These are phyloP conservation scores for Scheffersomyces insectosa DNA, from an alignment of 1,139 yeast species.

Conservation along the genomic window DNA sequence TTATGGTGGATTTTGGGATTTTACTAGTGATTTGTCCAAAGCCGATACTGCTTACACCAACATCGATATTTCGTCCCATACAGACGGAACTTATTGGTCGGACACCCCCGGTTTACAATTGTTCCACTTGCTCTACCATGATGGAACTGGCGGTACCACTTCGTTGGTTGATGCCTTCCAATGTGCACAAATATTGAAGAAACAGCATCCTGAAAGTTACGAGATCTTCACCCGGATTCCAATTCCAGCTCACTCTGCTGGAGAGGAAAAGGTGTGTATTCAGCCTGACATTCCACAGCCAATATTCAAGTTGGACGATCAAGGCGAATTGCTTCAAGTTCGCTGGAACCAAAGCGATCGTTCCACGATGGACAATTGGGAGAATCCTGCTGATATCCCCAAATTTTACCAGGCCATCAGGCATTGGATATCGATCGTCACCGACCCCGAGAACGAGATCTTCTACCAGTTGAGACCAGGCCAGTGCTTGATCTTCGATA, in stretches of 20 bases:
- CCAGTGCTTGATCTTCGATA: conserved; percentile 68
- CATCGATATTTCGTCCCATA: conserved; percentile 65
- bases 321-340: conserved; percentile 61
- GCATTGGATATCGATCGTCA: conserved; percentile 57
- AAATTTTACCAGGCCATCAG: conserved; percentile 61
- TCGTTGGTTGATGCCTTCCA: conserved; percentile 70
- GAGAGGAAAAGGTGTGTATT: conserved; percentile 67
- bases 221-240: conserved; percentile 52
- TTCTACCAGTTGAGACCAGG: conserved; percentile 66
- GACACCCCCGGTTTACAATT: conserved; percentile 76
- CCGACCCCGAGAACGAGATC: conserved; percentile 53
- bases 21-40: conserved; percentile 69
- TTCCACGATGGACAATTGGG: conserved; percentile 63
- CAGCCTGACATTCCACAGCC: conserved; percentile 65
- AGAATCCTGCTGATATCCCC: conserved; percentile 53
- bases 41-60: conserved; percentile 78
- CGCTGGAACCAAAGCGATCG: conserved; percentile 80
- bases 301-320: conserved; percentile 55
- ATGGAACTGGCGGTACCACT: conserved; percentile 74
- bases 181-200: conserved; percentile 55
- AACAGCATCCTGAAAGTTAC: conserved; percentile 54
- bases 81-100: conserved; percentile 81
- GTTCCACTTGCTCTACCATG: conserved; percentile 66
- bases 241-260: conserved; percentile 78
- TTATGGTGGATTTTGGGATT: conserved; percentile 83